phyloP scores from a whole-genome alignment of 306 rosid genomes.

The Lathyrus tuberosus region DNA sequence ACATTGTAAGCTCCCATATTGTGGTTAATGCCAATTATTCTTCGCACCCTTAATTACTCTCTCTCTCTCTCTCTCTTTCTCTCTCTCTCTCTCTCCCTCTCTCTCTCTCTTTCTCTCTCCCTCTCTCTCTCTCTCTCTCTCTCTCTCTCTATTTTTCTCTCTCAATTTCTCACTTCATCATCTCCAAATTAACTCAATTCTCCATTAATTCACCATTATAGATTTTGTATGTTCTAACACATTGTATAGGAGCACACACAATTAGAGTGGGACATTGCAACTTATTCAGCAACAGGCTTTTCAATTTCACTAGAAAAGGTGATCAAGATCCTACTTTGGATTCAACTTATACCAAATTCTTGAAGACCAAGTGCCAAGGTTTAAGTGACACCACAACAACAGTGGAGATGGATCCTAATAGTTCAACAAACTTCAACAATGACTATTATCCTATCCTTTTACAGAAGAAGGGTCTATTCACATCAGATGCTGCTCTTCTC shows the following conservation, averaged over 20 bases:
- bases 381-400: constrained; percentile 40
- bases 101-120: too few relatives aligned
- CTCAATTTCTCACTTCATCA: too few relatives aligned
- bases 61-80: too few relatives aligned
- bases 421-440: constrained; percentile 42
- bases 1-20: too few relatives aligned
- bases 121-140: too few relatives aligned
- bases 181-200: too few relatives aligned
- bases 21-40: too few relatives aligned
- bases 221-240: too few relatives aligned
- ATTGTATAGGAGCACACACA: constrained; percentile 63
- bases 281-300: constrained; percentile 53
- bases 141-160: too few relatives aligned
- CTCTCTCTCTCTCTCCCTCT: too few relatives aligned
- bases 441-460: constrained; percentile 46
- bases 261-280: constrained; percentile 58
- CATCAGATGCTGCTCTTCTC: constrained; percentile 66
- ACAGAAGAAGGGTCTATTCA: constrained; percentile 51
- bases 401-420: constrained; percentile 52
- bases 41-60: too few relatives aligned
- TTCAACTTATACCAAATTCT: constrained; percentile 37
- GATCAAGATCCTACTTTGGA: constrained; percentile 66
- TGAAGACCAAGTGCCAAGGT: constrained; percentile 42
- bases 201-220: too few relatives aligned
- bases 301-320: constrained; percentile 64